A percentile compares a stretch with the other conserved stretches of the same genome.
Evolutionary conservation across 768 basidiomycete genomes (phyloP).

Genomic region (Auriscalpium orientale): DNA sequence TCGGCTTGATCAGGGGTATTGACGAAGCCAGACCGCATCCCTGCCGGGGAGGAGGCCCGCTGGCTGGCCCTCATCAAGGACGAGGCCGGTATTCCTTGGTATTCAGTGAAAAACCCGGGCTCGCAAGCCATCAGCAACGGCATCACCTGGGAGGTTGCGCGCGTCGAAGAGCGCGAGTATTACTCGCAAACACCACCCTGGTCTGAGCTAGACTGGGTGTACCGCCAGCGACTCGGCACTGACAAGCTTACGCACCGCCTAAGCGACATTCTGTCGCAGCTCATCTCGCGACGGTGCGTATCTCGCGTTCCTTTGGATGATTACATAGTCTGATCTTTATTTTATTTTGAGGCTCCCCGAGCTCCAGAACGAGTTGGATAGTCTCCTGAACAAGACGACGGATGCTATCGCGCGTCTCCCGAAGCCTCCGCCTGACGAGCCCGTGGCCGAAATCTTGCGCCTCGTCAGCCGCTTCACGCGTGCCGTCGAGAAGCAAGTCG

Average conservation of each 20-base stretch:
- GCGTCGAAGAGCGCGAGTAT: conserved; percentile 3
- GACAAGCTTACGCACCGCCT: conserved; percentile 7
- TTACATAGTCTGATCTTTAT: neutral
- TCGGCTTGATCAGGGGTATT: conserved; percentile 4
- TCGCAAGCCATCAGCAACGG: conserved; percentile 5
- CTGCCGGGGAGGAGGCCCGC: neutral
- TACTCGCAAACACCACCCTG: conserved; percentile 6
- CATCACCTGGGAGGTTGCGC: conserved; percentile 12
- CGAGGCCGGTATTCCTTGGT: neutral
- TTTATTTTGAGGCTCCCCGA: conserved; percentile 43
- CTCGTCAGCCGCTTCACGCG: conserved; percentile 37
- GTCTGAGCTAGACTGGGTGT: conserved; percentile 6
- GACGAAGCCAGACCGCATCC: conserved; percentile 11
- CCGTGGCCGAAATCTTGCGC: conserved; percentile 42
- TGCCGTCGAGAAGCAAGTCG: conserved; percentile 36
- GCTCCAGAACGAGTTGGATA: conserved; percentile 48
- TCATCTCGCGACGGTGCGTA: conserved; percentile 10
- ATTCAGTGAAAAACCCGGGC: conserved; percentile 13
- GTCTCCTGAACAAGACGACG: conserved; percentile 29
- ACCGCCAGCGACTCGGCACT: conserved; percentile 9
- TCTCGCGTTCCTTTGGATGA: neutral
- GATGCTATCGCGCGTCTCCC: conserved; percentile 29
- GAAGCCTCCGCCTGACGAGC: conserved; percentile 43
- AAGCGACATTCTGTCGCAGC: conserved; percentile 1
- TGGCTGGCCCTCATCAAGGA: neutral